Evolutionary conservation across 2,329 filamentous ascomycete species (phyloP), one percentile per base, ranked within the genome.

Genomic region (Aspergillus floridensis): DNA sequence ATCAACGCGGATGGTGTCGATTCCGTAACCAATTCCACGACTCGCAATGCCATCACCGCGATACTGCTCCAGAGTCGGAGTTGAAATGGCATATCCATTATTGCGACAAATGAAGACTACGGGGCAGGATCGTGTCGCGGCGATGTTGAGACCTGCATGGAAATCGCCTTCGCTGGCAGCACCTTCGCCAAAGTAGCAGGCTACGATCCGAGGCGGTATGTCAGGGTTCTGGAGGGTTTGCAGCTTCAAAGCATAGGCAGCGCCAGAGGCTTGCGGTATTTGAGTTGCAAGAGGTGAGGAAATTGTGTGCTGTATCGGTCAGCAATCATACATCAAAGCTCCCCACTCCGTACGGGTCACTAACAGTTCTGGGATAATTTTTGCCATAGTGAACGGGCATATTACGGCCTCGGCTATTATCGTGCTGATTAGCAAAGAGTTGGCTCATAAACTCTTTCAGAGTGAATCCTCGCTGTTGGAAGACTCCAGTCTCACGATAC

Each of bases 361-460:
- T 73, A 73, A 93, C 90, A 70, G 96, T 92, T 67, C 96, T 92
- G 59, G 96, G 81, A 64, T 91, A 87, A 59, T 83, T 86, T 74
- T 89, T 92, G 50, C 93, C 93, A 70, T 98, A 99, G 77, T 99
- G 95, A 14, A 98, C 91, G 0, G 95, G 95, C 95, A 99, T 99
- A 70, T 96, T 98, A 63, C 93, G 86, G 1, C 93, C 95, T 61
- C 83, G 84, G 1, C 93, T 93, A 0, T 82, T 76, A 68, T 99
- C 95, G 63, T 91, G 85, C 57, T 81, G 84, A 72, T 96, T 98
- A 21, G 93, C 87, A 77, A 98, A 97, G 8, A 99, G 79, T 74
- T 99, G 95, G 68, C 86, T 89, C 95, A 99, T 98, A 71, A 98
- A 98, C 60, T 98, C 87, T 51, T 88, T 86, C 49, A 96, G 82